Evolutionary conservation across 129 eudicot genomes (phyloP).

Genomic region (Artemisia annua): DNA sequence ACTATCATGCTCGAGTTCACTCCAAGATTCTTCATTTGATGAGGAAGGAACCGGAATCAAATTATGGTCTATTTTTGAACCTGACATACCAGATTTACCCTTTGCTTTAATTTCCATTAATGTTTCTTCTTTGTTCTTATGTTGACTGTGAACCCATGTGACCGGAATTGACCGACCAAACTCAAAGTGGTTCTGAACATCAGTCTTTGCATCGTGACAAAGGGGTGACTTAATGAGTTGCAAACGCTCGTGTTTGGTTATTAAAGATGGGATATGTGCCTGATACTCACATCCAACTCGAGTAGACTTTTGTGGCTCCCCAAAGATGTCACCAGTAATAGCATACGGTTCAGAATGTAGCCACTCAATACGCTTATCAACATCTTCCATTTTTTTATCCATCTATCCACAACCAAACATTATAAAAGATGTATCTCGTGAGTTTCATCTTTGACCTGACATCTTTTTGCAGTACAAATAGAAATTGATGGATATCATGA

Average conservation of each 20-base stretch:
- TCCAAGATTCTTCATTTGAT: constrained; percentile 39
- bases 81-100: constrained; percentile 8
- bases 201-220: background rate
- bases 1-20: constrained; percentile 45
- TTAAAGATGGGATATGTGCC: constrained; percentile 37
- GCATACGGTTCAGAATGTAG: constrained; percentile 19
- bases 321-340: constrained; percentile 23
- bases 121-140: constrained; percentile 13
- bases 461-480: background rate
- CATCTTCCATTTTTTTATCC: constrained; percentile 27
- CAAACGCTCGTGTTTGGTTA: constrained; percentile 22
- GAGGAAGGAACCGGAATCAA: constrained; percentile 39
- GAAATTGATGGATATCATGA: no score
- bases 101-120: background rate
- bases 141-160: constrained; percentile 32
- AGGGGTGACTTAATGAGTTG: background rate
- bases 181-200: constrained; percentile 1
- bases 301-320: constrained; percentile 25
- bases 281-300: constrained; percentile 49
- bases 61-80: constrained; percentile 1
- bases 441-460: background rate
- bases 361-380: constrained; percentile 4
- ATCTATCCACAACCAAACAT: no score
- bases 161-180: constrained; percentile 38
- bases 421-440: no score